Evolutionary conservation across 345 rosid species (phyloP).

Genomic region (Pistacia integerrima): DNA sequence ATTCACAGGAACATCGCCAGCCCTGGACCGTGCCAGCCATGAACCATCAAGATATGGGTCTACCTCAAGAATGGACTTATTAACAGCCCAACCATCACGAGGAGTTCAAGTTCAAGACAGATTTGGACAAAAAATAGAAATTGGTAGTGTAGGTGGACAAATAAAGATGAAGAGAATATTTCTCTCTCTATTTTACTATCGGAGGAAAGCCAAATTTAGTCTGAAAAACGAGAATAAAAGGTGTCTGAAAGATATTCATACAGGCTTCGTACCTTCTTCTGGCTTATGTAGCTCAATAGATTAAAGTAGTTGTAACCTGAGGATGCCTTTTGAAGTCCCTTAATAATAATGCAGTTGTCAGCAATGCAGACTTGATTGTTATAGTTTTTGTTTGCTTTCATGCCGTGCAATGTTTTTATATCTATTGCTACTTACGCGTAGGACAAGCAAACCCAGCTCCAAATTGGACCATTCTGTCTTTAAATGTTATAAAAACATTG

Average conservation of each 20-base stretch:
- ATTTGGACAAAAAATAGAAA: neutral
- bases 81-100: constrained; percentile 16
- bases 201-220: neutral
- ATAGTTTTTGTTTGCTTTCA: neutral
- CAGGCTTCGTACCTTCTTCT: constrained; percentile 19
- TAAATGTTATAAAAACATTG: neutral
- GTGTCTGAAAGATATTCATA: neutral
- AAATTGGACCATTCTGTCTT: neutral
- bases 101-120: too few relatives aligned
- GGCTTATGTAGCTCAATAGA: constrained; percentile 15
- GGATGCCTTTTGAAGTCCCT: constrained; percentile 18
- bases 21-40: constrained; percentile 36
- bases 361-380: neutral
- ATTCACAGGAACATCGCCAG: constrained; percentile 40
- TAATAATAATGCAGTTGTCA: constrained; percentile 16
- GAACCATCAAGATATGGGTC: constrained; percentile 47
- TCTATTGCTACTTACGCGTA: too few relatives aligned
- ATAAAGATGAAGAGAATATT: constrained; percentile 9
- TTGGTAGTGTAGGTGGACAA: constrained; percentile 17
- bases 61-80: constrained; percentile 90
- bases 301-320: neutral
- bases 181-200: neutral
- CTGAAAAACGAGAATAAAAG: constrained; percentile 3
- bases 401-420: neutral
- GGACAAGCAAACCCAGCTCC: neutral